A percentile compares a stretch with the other conserved stretches of the same genome.
Conservation (phyloP, 129 eudicot genomes). For the Tagetes erecta region DNA sequence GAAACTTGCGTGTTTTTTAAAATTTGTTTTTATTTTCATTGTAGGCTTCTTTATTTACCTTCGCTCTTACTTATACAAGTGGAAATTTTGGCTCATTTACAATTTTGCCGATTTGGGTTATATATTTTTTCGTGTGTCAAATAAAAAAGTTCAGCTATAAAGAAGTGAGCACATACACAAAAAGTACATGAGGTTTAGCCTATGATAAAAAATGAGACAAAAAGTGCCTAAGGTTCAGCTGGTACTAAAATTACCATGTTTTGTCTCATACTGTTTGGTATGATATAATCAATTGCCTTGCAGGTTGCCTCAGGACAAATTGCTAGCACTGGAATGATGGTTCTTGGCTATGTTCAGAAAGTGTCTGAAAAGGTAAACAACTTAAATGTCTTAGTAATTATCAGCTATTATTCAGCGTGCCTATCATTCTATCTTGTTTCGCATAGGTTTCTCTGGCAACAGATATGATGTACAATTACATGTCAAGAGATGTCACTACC, state of each 20-base stretch:
- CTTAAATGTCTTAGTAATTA: background rate
- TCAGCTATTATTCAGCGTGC: background rate
- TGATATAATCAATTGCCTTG: background rate
- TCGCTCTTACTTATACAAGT: background rate
- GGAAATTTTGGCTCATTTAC: background rate
- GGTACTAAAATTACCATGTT: background rate
- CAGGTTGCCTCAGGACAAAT: conserved; percentile 95
- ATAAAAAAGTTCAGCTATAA: background rate
- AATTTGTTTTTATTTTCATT: background rate
- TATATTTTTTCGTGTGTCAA: background rate
- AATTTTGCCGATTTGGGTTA: background rate
- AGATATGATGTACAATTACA: conserved; percentile 80
- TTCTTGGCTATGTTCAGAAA: conserved; percentile 90
- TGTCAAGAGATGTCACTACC: conserved; percentile 84
- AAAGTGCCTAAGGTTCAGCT: background rate
- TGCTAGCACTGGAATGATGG: conserved; percentile 90
- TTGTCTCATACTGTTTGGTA: background rate
- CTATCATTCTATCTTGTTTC: background rate
- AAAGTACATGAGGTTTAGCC: background rate
- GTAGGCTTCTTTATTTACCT: background rate
- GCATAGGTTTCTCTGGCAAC: conserved; percentile 85
- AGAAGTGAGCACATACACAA: background rate
- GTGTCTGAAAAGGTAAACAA: conserved; percentile 70
- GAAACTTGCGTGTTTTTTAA: background rate
- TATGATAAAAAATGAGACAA: background rate